These are phyloP conservation scores for Phytophthora litchii DNA, from an alignment of 352 stramenopile species.

Conservation along the genomic window DNA sequence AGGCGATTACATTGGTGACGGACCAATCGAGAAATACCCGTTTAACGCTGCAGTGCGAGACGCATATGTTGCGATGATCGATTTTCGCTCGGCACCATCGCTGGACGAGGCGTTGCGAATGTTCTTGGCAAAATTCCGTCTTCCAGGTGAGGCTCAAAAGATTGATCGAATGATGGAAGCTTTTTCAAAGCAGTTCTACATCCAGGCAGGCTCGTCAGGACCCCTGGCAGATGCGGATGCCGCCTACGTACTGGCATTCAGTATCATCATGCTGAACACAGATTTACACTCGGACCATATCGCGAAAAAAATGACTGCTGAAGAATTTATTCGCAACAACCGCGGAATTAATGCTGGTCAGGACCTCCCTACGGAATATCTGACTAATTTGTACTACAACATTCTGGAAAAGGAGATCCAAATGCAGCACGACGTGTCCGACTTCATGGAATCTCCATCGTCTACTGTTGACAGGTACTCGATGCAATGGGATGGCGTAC, in stretches of 20 bases:
- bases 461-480: conserved; percentile 86
- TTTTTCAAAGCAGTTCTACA: conserved; percentile 94
- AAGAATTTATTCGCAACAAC: conserved; percentile 90
- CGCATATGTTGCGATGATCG: conserved; percentile 92
- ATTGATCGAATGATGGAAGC: conserved; percentile 98
- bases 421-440: conserved; percentile 89
- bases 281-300: conserved; percentile 96
- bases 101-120: conserved; percentile 93
- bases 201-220: conserved; percentile 62
- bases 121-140: conserved; percentile 95
- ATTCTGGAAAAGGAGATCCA: conserved; percentile 87
- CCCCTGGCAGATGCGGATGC: conserved; percentile 89
- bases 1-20: conserved; percentile 96
- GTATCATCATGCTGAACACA: conserved; percentile 99
- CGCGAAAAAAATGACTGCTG: conserved; percentile 87
- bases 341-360: conserved; percentile 84
- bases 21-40: conserved; percentile 94
- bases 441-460: conserved; percentile 69
- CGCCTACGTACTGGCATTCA: conserved; percentile 97
- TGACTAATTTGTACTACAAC: conserved; percentile 81
- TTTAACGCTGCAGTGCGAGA: conserved; percentile 93
- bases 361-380: conserved; percentile 74
- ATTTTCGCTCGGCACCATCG: conserved; percentile 88
- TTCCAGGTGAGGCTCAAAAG: conserved; percentile 98
- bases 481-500: conserved; percentile 86